Percentiles rank a stretch among this genome's conserved stretches.
phyloP scores from a whole-genome alignment of 129 eudicot species.

The Flaveria ramosissima region DNA sequence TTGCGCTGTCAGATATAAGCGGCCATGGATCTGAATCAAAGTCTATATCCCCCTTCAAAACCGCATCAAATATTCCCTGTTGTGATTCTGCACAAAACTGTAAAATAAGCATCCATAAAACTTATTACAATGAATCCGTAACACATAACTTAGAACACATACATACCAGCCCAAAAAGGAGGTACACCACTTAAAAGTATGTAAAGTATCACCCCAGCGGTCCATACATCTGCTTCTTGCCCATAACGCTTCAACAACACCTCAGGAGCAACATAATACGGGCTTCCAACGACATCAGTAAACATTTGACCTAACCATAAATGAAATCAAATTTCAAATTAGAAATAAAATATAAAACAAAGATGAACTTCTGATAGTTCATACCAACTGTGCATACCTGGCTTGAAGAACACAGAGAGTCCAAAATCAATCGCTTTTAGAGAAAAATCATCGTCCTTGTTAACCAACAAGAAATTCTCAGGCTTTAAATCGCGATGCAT shows the following conservation, averaged over 20 bases:
- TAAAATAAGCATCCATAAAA: background rate
- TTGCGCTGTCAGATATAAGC: constrained; percentile 28
- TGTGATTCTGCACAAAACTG: constrained; percentile 60
- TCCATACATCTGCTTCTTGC: constrained; percentile 28
- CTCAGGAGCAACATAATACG: constrained; percentile 27
- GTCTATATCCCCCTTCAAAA: constrained; percentile 78
- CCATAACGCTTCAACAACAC: constrained; percentile 19
- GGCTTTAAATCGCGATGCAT: constrained; percentile 22
- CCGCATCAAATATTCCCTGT: constrained; percentile 95
- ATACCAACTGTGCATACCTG: background rate
- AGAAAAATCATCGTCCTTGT: constrained; percentile 18
- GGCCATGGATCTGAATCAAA: constrained; percentile 69
- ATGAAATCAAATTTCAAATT: background rate
- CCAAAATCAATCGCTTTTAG: constrained; percentile 20
- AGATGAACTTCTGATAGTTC: background rate
- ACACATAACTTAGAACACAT: background rate
- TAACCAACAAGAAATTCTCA: constrained; percentile 17
- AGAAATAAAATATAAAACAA: background rate
- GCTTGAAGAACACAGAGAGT: constrained; percentile 21
- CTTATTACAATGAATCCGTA: background rate
- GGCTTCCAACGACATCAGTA: constrained; percentile 17
- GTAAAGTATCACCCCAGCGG: constrained; percentile 16
- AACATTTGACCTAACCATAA: constrained; percentile 19
- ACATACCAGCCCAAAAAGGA: constrained; percentile 18
- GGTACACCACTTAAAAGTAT: constrained; percentile 24